A percentile compares a stretch with the other conserved stretches of the same genome.
Conservation (phyloP, 148 eudicot species). For the Selenicereus undatus region DNA sequence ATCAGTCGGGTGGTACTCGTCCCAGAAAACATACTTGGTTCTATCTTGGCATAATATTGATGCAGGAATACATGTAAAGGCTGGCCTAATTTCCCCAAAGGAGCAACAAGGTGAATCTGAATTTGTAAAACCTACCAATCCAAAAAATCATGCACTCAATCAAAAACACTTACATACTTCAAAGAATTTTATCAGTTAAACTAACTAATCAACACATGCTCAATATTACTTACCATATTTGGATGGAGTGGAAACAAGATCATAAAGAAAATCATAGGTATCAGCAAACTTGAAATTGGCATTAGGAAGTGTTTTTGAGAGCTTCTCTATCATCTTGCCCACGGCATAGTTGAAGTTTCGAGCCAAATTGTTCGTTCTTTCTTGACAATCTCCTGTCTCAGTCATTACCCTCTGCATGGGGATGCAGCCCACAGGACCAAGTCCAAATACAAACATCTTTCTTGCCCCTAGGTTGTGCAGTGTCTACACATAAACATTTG, state of each 20-base stretch:
- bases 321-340: constrained; percentile 33
- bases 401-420: constrained; percentile 81
- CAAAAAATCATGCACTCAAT: background rate
- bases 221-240: constrained; percentile 43
- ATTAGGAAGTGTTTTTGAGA: constrained; percentile 54
- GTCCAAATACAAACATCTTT: constrained; percentile 71
- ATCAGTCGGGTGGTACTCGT: constrained; percentile 86
- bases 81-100: constrained; percentile 69
- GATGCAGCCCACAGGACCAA: constrained; percentile 92
- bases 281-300: constrained; percentile 68
- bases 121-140: constrained; percentile 55
- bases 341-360: constrained; percentile 53
- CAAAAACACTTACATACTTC: no score
- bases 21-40: constrained; percentile 92
- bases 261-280: constrained; percentile 76
- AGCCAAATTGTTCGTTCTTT: constrained; percentile 62
- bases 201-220: background rate
- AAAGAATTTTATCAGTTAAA: background rate
- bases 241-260: constrained; percentile 61
- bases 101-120: constrained; percentile 90
- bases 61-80: constrained; percentile 80
- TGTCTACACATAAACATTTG: constrained; percentile 29
- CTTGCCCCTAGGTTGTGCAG: constrained; percentile 71
- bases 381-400: constrained; percentile 65
- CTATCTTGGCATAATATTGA: constrained; percentile 65